Base-by-base conservation (phyloP, 371 early-diverging fungal species). In the Saksenaea oblongispora region DNA sequence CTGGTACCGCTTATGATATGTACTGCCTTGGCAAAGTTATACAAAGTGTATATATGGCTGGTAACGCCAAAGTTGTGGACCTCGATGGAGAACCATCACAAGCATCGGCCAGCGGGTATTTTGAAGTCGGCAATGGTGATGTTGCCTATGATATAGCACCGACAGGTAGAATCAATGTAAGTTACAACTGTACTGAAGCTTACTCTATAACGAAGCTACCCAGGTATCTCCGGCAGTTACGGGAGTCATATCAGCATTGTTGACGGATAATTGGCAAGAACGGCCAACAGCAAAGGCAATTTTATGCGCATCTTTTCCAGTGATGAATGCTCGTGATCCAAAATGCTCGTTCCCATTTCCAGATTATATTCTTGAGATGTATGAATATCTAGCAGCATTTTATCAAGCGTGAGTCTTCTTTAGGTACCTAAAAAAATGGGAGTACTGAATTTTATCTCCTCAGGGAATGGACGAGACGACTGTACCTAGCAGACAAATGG, bases 301-400 rank as follows among this genome's bases (percentile, higher is more conserved):
- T 37, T 64, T 88, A 11, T 83, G 71, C 22, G 77, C 84, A 13
- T 82, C 86, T 0, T 78, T 84, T 39, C 85, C 85, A 1, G 72
- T 75, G 3, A 76, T 80, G 53, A 72, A 80, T 1, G 60, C 78
- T 15, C 66, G 75, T 14, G 78, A 83, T 22, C 73, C 80, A 2
- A 64, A 61, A 0, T 74, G 70, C 11, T 78, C 86, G 1, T 74
- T 84, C 51, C 86, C 87, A 24, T 79, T 88, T 24, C 82, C 83
- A 5, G 72, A 76, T 14, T 66, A 78, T 34, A 74, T 88, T 39
- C 80, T 84, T 0, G 89, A 87, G 44, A 85, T 87, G 65, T 87
- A 88, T 44, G 86, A 87, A 13, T 88, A 82, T 59, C 62, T 87
- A 34, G 82, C 89, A 0, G 74, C 75, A 56, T 87, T 88, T 60